phyloP scores from a whole-genome alignment of 2,329 filamentous ascomycete species.

The Myriosclerotinia curreyana region DNA sequence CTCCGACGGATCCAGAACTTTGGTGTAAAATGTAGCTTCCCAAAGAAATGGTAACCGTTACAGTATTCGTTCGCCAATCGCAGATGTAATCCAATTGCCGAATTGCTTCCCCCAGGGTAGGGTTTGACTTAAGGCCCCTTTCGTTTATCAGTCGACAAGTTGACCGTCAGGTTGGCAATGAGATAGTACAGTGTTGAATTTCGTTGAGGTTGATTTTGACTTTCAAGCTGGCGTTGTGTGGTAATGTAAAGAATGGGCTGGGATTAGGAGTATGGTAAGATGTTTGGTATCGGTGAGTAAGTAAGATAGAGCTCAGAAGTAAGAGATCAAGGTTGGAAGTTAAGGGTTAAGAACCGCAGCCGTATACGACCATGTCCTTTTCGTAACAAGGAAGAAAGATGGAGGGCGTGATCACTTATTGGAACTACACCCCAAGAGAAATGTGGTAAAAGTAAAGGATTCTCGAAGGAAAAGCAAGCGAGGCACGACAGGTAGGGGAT shows the following conservation, averaged over 20 bases:
- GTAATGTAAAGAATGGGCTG: not conserved
- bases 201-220: not conserved
- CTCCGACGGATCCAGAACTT: constrained; percentile 15
- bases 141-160: constrained; percentile 5
- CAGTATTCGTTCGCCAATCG: constrained; percentile 21
- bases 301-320: constrained; percentile 1
- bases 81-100: constrained; percentile 17
- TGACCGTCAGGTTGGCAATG: not conserved
- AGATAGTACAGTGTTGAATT: not conserved
- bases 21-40: not conserved
- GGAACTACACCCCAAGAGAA: not conserved
- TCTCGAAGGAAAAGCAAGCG: constrained; percentile 11
- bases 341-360: not conserved
- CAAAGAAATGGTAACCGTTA: constrained; percentile 11
- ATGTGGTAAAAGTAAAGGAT: constrained; percentile 7
- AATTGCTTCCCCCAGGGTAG: not conserved
- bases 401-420: constrained; percentile 17
- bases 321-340: constrained; percentile 6
- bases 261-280: not conserved
- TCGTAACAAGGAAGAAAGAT: constrained; percentile 12
- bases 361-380: constrained; percentile 4
- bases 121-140: not conserved
- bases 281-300: constrained; percentile 14
- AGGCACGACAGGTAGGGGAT: not conserved
- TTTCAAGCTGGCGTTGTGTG: not conserved